Percentiles rank a stretch among this genome's conserved stretches.
Evolutionary conservation across 2,329 filamentous ascomycete species (phyloP).

Genomic region (Alternaria sp.): DNA sequence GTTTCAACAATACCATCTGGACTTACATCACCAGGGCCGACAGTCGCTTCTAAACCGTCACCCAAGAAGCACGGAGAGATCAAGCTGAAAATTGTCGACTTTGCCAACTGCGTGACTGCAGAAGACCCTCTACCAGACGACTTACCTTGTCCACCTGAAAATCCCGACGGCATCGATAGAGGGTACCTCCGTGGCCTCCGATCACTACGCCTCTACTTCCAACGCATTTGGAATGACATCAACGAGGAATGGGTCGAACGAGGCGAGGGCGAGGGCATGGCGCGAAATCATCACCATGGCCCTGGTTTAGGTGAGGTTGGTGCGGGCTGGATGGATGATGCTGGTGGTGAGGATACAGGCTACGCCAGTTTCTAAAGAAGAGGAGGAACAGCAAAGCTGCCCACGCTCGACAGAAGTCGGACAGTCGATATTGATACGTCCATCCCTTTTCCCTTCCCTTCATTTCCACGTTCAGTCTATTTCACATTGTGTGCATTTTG

Average conservation of each 20-base stretch:
- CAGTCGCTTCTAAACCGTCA: conserved; percentile 18
- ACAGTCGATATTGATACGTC: neutral
- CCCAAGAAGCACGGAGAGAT: conserved; percentile 62
- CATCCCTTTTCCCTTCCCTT: neutral
- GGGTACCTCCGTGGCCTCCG: conserved; percentile 89
- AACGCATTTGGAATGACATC: conserved; percentile 84
- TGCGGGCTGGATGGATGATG: conserved; percentile 47
- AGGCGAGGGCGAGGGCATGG: conserved; percentile 54
- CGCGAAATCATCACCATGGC: conserved; percentile 42
- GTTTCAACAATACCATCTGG: conserved; percentile 36
- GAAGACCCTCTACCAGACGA: conserved; percentile 72
- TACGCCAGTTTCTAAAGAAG: conserved; percentile 48
- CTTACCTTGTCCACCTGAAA: conserved; percentile 77
- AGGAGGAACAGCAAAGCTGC: neutral
- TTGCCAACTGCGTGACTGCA: conserved; percentile 95
- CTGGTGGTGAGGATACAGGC: conserved; percentile 46
- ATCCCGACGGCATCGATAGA: conserved; percentile 82
- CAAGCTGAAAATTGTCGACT: conserved; percentile 97
- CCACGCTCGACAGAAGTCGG: neutral
- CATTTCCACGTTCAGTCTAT: neutral
- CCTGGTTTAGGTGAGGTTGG: conserved; percentile 45
- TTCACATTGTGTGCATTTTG: neutral
- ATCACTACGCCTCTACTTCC: conserved; percentile 82
- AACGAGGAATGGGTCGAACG: conserved; percentile 57
- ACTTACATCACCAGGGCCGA: conserved; percentile 29